Evolutionary conservation across 495 filamentous ascomycete species (phyloP).

Genomic region (Penicillium ucsense): DNA sequence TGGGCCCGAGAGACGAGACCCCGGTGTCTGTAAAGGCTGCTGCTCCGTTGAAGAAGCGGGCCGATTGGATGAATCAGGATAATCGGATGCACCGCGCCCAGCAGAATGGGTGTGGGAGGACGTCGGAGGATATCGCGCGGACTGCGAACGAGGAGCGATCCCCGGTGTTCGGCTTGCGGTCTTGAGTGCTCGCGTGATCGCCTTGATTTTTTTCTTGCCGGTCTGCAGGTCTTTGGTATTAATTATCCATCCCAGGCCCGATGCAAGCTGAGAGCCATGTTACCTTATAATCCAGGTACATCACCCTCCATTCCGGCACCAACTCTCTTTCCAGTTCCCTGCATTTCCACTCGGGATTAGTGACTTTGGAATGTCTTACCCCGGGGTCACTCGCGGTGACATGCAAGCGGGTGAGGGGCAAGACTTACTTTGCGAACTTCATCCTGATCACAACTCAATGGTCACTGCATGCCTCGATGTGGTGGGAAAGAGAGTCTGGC

Average conservation of each 20-base stretch:
- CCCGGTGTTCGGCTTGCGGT: conserved; percentile 44
- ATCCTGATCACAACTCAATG: conserved; percentile 26
- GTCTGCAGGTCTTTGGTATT: conserved; percentile 19
- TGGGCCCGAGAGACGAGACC: conserved; percentile 28
- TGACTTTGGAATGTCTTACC: conserved; percentile 7
- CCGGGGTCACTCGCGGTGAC: not conserved
- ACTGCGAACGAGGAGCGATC: conserved; percentile 31
- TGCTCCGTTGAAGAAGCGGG: conserved; percentile 21
- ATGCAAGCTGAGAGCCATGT: too few species aligned
- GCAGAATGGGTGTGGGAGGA: not conserved
- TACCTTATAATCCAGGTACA: conserved; percentile 89
- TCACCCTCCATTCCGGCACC: conserved; percentile 86
- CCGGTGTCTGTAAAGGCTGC: conserved; percentile 30
- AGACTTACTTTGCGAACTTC: conserved; percentile 56
- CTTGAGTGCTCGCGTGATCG: conserved; percentile 59
- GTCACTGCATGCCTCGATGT: conserved; percentile 12
- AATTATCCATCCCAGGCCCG: not conserved
- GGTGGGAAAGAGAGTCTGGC: not conserved
- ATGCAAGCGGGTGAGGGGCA: not conserved
- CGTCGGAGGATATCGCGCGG: conserved; percentile 7
- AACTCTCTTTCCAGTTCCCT: conserved; percentile 78
- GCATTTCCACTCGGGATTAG: conserved; percentile 10
- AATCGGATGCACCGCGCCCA: conserved; percentile 12
- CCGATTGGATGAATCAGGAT: conserved; percentile 6
- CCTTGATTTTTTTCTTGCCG: conserved; percentile 89